Evolutionary conservation across 352 stramenopile genomes (phyloP).

Genomic region (Pythium myriotylum): DNA sequence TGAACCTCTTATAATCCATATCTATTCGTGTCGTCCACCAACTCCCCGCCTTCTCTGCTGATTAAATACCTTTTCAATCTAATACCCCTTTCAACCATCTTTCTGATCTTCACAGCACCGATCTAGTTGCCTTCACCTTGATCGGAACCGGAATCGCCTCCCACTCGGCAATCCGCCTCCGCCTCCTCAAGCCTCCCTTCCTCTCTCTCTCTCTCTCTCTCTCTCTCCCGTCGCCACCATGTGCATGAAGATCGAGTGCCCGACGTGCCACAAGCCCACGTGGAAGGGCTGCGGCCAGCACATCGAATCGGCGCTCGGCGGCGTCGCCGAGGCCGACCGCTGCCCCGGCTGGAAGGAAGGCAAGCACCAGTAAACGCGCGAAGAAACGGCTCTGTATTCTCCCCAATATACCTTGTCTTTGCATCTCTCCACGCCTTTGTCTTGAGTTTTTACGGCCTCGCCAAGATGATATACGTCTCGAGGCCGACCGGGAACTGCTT

Average conservation of each 20-base stretch:
- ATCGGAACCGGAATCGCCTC: no score
- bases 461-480: constrained; percentile 59
- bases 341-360: constrained; percentile 59
- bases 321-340: constrained; percentile 50
- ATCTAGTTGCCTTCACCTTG: no score
- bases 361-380: constrained; percentile 39
- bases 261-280: constrained; percentile 60
- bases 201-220: constrained; percentile 10
- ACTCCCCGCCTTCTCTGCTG: no score
- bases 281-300: constrained; percentile 66
- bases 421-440: no score
- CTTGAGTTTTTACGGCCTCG: constrained; percentile 9
- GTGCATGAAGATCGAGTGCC: constrained; percentile 63
- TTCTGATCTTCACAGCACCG: no score
- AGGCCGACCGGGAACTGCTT: constrained; percentile 52
- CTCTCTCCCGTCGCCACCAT: constrained; percentile 21
- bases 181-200: constrained; percentile 20
- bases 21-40: no score
- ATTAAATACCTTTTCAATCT: no score
- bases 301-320: constrained; percentile 53
- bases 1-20: no score
- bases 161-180: constrained; percentile 2
- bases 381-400: no score
- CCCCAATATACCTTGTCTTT: no score
- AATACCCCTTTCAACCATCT: no score